Base-by-base conservation (phyloP, 139 green algal species). In the Trebouxia sp. region DNA sequence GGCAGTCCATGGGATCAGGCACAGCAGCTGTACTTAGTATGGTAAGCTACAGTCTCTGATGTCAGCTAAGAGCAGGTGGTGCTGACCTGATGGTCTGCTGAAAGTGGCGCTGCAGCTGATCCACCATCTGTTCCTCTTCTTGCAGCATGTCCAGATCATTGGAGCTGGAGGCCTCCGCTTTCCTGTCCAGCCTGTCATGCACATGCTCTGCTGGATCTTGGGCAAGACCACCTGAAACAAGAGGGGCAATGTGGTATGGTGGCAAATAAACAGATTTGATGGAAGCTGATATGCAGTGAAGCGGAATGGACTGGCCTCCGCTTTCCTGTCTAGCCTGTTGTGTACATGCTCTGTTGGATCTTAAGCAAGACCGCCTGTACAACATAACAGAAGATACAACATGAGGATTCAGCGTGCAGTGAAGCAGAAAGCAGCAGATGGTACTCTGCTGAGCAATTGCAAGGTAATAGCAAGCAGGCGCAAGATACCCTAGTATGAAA, bases 71-170 rank as follows among this genome's bases (percentile, higher is more conserved):
- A 58, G 22, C 3, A 58, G 50, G 20, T 22, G 50, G 50, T 22
- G 26, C 80, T 14, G 14, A 80, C 76, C 53, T 76, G 22, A 24
- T 38, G 14, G 24, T 26, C 3, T 66, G 75, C 10, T 66, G 48
- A 48, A 82, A 80, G 28, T 85, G 56, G 3, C 75, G 74, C 35
- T 65, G 50, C n/a, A 87, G 69, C n/a, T 76, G 83, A 9, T 41
- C 35, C 12, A 39, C 28, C n/a, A 48, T 26, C 24, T 47, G 35
- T 26, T 70, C 58, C 30, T 51, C 37, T 1, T 41, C 69, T n/a
- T 56, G 26, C 8, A 0, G 12, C 22, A 14, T 37, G 24, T 51
- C 69, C 6, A 39, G 41, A 6, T 26, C 69, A 26, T 10, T 53
- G 69, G 67, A 76, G 22, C 39, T 77, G 5, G n/a, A 39, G 55